Evolutionary conservation across 495 filamentous ascomycete genomes (phyloP).

Genomic region (Tuber brumale): DNA sequence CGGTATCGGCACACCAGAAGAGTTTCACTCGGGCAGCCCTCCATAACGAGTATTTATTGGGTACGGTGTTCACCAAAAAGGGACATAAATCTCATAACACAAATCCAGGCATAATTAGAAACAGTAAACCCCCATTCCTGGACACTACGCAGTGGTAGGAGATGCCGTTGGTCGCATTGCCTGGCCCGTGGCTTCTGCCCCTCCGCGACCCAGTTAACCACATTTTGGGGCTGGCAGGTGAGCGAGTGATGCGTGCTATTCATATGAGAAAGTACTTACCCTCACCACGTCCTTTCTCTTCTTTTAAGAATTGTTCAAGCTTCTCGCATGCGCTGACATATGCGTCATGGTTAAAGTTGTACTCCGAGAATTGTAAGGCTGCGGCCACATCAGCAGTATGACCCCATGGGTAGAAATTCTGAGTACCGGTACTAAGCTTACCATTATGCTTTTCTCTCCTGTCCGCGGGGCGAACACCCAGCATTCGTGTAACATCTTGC

Average conservation of each 20-base stretch:
- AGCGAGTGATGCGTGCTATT: not conserved
- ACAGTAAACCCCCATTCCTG: not conserved
- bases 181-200: not conserved
- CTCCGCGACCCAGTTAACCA: not conserved
- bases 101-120: not conserved
- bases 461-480: not conserved
- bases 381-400: not conserved
- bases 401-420: not conserved
- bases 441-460: not conserved
- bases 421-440: not conserved
- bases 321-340: not conserved
- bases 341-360: not conserved
- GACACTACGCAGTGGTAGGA: not conserved
- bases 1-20: not conserved
- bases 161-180: not conserved
- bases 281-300: not conserved
- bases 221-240: not conserved
- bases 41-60: not conserved
- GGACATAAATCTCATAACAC: not conserved
- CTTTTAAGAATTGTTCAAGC: not conserved
- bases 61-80: not conserved
- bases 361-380: not conserved
- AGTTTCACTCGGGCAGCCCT: not conserved
- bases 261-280: not conserved
- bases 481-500: conserved; percentile 49